Percentiles rank a stretch among this genome's conserved stretches.
Conservation (phyloP, 768 basidiomycete species). For the Suillus subaureus region DNA sequence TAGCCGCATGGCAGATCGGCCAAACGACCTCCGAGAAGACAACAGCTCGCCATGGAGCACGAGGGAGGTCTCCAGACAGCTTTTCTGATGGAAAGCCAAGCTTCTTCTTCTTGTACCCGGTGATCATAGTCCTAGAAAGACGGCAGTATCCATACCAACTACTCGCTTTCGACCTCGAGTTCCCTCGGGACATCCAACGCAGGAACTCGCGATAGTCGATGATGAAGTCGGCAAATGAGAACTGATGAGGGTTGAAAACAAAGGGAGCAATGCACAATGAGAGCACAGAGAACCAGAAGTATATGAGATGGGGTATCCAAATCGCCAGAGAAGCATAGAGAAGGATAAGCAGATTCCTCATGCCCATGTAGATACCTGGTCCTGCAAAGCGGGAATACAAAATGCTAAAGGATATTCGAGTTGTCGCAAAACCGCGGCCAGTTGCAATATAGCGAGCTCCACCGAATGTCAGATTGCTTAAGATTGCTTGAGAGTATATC, state of each 20-base stretch:
- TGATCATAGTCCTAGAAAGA: constrained; percentile 94
- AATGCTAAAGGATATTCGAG: constrained; percentile 93
- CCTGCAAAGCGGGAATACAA: constrained; percentile 99
- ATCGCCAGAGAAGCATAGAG: constrained; percentile 90
- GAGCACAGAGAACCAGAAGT: constrained; percentile 98
- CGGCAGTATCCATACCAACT: constrained; percentile 99
- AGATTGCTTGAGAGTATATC: constrained; percentile 95
- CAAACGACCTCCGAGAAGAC: constrained; percentile 82
- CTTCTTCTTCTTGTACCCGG: constrained; percentile 99
- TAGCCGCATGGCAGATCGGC: constrained; percentile 71
- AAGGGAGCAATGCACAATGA: constrained; percentile 97
- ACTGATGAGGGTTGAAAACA: constrained; percentile 99
- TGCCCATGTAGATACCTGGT: constrained; percentile 98
- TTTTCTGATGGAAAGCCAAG: constrained; percentile 98
- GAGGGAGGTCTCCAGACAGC: constrained; percentile 90
- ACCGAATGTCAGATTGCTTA: constrained; percentile 96
- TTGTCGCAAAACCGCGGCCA: constrained; percentile 98
- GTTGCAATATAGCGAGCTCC: constrained; percentile 99
- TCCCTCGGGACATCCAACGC: constrained; percentile 99
- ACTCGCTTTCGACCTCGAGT: constrained; percentile 94
- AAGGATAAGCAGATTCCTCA: constrained; percentile 88
- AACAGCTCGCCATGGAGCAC: constrained; percentile 85
- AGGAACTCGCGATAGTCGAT: constrained; percentile 99
- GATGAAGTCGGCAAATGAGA: constrained; percentile 95
- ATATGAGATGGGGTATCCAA: constrained; percentile 94